A percentile compares a stretch with the other conserved stretches of the same genome.
Conservation (phyloP, 495 filamentous ascomycete genomes). For the Hypoxylon intermedium region DNA sequence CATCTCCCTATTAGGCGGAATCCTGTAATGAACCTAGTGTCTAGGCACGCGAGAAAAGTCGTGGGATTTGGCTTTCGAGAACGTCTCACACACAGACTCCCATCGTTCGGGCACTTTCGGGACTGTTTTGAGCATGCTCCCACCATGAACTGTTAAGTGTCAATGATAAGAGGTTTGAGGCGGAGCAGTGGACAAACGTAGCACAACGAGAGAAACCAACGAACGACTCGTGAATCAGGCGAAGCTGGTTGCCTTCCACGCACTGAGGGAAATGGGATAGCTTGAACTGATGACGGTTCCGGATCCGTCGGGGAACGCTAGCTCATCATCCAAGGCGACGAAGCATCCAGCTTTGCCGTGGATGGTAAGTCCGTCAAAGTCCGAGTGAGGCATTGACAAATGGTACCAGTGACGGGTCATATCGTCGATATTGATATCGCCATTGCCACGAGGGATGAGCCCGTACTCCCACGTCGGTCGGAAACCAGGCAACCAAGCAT, state of each 20-base stretch:
- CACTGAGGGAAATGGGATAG: constrained; percentile 4
- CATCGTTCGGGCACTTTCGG: constrained; percentile 34
- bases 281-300: constrained; percentile 8
- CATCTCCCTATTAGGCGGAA: constrained; percentile 5
- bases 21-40: constrained; percentile 12
- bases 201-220: constrained; percentile 13
- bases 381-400: constrained; percentile 15
- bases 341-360: constrained; percentile 1
- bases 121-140: constrained; percentile 12
- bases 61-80: constrained; percentile 16
- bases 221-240: not conserved
- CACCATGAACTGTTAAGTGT: constrained; percentile 14
- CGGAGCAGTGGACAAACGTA: constrained; percentile 17
- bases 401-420: not conserved
- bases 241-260: constrained; percentile 1
- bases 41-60: constrained; percentile 10
- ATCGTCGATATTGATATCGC: constrained; percentile 18
- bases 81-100: constrained; percentile 23
- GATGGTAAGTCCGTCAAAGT: constrained; percentile 35
- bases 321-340: constrained; percentile 6
- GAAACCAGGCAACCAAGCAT: constrained; percentile 29
- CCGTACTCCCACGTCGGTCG: constrained; percentile 10
- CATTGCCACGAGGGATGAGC: not conserved
- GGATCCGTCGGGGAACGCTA: constrained; percentile 30
- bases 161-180: constrained; percentile 20